Percentiles rank a stretch among this genome's conserved stretches.
Evolutionary conservation across 208 protist genomes (phyloP).

Genomic region (Endotrypanum monterogeii): DNA sequence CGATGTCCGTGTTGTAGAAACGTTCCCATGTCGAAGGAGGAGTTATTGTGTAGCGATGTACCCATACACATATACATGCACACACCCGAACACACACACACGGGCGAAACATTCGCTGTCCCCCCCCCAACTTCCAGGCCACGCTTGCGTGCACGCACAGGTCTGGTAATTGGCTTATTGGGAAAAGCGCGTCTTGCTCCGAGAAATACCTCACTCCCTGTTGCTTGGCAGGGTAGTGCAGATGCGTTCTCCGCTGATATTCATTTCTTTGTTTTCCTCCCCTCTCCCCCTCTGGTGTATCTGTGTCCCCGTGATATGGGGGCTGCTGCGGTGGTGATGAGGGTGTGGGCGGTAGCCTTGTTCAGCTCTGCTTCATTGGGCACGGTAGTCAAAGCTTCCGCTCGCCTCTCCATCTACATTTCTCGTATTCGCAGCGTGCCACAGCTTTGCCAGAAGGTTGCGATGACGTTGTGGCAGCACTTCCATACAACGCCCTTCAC

Average conservation of each 20-base stretch:
- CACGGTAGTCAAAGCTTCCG: neutral
- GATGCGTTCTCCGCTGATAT: neutral
- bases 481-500: neutral
- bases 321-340: too few relatives aligned
- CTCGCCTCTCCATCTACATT: neutral
- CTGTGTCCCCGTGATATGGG: too few relatives aligned
- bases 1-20: constrained; percentile 9
- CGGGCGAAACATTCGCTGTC: neutral
- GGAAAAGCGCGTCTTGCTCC: neutral
- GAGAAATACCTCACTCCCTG: neutral
- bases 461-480: neutral
- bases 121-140: neutral
- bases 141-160: neutral
- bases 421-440: neutral
- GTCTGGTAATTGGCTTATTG: neutral
- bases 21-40: too few relatives aligned
- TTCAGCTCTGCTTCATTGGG: neutral
- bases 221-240: neutral
- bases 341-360: too few relatives aligned
- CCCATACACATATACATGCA: too few relatives aligned
- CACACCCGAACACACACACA: neutral
- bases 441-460: neutral
- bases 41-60: neutral
- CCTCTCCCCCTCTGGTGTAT: neutral
- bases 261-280: neutral